These are phyloP conservation scores for Paraleonurus japonicus DNA, from an alignment of 257 asterid species.

Conservation along the genomic window DNA sequence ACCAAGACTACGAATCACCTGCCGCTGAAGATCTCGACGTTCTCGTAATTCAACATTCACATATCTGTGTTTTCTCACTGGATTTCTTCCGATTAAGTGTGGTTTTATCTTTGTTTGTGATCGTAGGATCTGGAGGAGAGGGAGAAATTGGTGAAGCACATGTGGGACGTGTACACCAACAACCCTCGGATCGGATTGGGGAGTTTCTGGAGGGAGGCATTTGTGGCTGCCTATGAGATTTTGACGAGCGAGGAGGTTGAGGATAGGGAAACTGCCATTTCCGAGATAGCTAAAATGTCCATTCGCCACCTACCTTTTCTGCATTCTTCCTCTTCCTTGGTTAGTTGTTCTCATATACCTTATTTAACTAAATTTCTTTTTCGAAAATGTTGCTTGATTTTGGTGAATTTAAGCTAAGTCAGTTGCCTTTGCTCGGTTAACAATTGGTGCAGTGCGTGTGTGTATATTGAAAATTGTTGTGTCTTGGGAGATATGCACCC, in stretches of 20 bases:
- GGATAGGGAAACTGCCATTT: constrained; percentile 51
- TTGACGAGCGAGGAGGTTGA: constrained; percentile 58
- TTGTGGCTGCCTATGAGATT: constrained; percentile 76
- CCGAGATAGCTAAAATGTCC: constrained; percentile 82
- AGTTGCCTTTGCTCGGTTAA: background rate
- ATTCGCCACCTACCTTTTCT: constrained; percentile 46
- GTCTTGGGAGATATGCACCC: background rate
- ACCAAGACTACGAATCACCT: constrained; percentile 33
- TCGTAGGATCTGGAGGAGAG: constrained; percentile 82
- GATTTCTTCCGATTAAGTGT: background rate
- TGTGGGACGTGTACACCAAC: constrained; percentile 82
- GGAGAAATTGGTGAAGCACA: constrained; percentile 72
- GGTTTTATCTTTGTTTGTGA: background rate
- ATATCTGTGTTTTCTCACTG: background rate
- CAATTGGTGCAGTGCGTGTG: background rate
- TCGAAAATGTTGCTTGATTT: background rate
- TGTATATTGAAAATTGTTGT: background rate
- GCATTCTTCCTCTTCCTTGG: constrained; percentile 36
- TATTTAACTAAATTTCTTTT: background rate
- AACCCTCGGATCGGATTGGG: constrained; percentile 57
- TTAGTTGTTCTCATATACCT: constrained; percentile 30
- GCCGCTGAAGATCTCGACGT: constrained; percentile 59
- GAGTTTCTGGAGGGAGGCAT: constrained; percentile 77
- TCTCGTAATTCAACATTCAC: constrained; percentile 39
- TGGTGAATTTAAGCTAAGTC: background rate